Evolutionary conservation across 2,329 filamentous ascomycete species (phyloP).

Genomic region (Eutypa lata): DNA sequence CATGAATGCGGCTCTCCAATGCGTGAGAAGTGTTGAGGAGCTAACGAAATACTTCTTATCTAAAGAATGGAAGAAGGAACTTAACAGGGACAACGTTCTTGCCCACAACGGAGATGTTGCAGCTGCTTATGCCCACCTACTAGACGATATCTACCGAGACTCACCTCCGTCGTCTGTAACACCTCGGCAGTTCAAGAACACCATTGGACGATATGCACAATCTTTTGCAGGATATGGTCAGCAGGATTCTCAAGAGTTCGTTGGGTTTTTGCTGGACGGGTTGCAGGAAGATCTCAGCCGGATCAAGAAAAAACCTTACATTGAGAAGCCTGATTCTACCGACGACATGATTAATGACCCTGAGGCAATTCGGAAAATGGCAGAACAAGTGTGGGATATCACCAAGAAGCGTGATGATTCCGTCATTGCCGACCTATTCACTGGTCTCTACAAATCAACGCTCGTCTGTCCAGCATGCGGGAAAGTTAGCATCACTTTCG

Average conservation of each 20-base stretch:
- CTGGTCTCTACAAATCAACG: conserved; percentile 97
- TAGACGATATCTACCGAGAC: conserved; percentile 76
- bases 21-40: conserved; percentile 89
- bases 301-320: conserved; percentile 93
- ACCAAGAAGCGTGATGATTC: conserved; percentile 92
- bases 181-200: conserved; percentile 78
- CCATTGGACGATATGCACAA: conserved; percentile 75
- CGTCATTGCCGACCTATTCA: conserved; percentile 91
- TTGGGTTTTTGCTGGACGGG: conserved; percentile 91
- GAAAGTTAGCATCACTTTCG: conserved; percentile 98
- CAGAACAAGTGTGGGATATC: conserved; percentile 85
- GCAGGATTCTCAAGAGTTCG: conserved; percentile 95
- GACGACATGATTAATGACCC: conserved; percentile 90
- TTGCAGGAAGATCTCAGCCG: conserved; percentile 94
- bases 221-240: conserved; percentile 93
- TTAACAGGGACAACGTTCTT: conserved; percentile 82
- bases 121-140: conserved; percentile 72
- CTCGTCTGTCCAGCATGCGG: conserved; percentile 85
- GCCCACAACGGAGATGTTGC: conserved; percentile 85
- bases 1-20: conserved; percentile 97
- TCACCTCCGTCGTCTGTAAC: conserved; percentile 64
- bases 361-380: conserved; percentile 77
- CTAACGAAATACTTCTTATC: conserved; percentile 86
- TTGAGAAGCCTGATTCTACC: conserved; percentile 95
- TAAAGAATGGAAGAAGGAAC: conserved; percentile 70